phyloP scores from a whole-genome alignment of 345 rosid genomes.

The Orychophragmus violaceus region DNA sequence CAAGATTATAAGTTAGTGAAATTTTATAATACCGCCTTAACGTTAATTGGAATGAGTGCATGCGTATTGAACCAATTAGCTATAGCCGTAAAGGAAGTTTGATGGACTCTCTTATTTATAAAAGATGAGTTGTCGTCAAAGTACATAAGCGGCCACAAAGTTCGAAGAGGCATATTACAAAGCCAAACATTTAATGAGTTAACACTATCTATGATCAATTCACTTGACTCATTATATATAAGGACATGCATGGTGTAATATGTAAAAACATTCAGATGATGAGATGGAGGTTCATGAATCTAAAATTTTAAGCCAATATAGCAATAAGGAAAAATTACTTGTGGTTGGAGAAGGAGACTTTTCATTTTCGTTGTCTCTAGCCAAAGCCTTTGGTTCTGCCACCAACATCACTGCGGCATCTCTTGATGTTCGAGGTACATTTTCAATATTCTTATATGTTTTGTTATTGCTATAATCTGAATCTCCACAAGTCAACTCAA shows the following conservation, averaged over 20 bases:
- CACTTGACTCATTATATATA: background rate
- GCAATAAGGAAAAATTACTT: background rate
- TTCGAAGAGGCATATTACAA: background rate
- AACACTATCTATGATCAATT: background rate
- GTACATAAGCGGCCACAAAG: background rate
- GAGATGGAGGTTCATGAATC: background rate
- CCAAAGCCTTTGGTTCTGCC: background rate
- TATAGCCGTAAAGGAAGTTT: background rate
- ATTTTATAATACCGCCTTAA: background rate
- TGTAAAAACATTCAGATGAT: background rate
- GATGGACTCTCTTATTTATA: background rate
- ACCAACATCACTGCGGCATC: background rate
- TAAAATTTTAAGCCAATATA: background rate
- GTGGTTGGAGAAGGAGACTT: background rate
- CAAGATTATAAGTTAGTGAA: background rate
- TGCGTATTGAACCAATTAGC: background rate
- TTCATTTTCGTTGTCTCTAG: constrained; percentile 3
- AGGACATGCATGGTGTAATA: background rate
- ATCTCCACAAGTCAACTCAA: background rate
- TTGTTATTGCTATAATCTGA: background rate
- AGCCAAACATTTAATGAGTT: background rate
- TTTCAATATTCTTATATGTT: background rate
- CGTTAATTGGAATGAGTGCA: background rate
- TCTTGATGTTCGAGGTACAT: constrained; percentile 3
- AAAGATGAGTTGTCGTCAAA: background rate